Conservation (phyloP, 192 early-diverging fungal species). For the Coemansia furcata region DNA sequence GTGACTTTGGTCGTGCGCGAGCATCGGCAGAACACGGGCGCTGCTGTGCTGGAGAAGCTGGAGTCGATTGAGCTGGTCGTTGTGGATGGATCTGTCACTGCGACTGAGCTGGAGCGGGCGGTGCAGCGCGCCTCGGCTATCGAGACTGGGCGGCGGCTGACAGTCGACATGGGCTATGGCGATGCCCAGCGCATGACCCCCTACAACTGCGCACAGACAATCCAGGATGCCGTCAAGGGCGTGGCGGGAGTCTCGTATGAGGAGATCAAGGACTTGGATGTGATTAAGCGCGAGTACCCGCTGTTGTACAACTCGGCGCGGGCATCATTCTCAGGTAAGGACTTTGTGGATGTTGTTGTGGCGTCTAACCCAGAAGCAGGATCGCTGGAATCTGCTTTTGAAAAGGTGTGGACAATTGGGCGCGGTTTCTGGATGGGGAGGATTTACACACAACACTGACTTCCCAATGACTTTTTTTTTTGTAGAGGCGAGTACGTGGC, state of each 20-base stretch:
- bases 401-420: not conserved
- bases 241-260: constrained; percentile 57
- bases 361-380: not conserved
- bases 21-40: constrained; percentile 51
- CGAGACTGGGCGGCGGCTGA: constrained; percentile 70
- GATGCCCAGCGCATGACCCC: constrained; percentile 90
- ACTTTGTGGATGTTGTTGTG: not conserved
- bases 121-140: constrained; percentile 63
- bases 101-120: constrained; percentile 23
- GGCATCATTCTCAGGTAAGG: constrained; percentile 64
- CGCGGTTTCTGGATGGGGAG: not conserved
- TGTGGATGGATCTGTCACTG: constrained; percentile 15
- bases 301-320: constrained; percentile 77
- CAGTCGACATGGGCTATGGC: constrained; percentile 78
- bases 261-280: constrained; percentile 65
- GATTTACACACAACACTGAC: not conserved
- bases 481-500: constrained; percentile 45
- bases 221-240: constrained; percentile 61
- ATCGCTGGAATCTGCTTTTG: not conserved
- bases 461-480: not conserved
- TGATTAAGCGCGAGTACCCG: constrained; percentile 78
- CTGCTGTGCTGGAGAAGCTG: constrained; percentile 52
- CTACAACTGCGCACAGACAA: constrained; percentile 65
- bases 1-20: constrained; percentile 81
- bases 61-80: constrained; percentile 62